Evolutionary conservation across 139 green algal species (phyloP).

Genomic region (Chlamydomonas incerta): DNA sequence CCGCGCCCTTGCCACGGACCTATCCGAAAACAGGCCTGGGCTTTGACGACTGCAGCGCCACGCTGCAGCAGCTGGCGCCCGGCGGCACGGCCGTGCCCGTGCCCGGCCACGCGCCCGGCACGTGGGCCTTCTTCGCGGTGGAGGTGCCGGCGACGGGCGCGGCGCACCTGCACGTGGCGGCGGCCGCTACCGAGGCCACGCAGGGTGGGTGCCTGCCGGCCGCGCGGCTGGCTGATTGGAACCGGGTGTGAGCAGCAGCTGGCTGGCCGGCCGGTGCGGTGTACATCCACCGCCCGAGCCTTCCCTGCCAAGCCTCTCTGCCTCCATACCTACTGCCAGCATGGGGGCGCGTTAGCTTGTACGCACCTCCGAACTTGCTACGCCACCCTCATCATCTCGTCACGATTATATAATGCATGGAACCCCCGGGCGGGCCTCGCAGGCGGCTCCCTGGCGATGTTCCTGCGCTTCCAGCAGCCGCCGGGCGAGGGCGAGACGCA

Average conservation of each 20-base stretch:
- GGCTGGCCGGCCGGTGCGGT: too few species aligned
- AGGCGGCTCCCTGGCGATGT: conserved; percentile 14
- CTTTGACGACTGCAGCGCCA: conserved; percentile 36
- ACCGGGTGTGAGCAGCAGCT: too few species aligned
- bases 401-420: too few species aligned
- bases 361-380: too few species aligned
- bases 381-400: too few species aligned
- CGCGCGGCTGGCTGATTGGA: too few species aligned
- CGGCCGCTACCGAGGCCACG: not conserved
- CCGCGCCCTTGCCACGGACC: too few species aligned
- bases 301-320: too few species aligned
- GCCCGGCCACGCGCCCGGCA: not conserved
- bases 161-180: not conserved
- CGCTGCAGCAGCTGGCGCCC: conserved; percentile 23
- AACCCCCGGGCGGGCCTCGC: too few species aligned
- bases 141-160: not conserved
- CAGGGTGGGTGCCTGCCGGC: conserved; percentile 21
- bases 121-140: conserved; percentile 14
- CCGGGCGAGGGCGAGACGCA: not conserved
- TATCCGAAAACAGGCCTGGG: conserved; percentile 34
- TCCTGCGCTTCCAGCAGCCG: conserved; percentile 12
- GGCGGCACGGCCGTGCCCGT: not conserved
- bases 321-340: too few species aligned
- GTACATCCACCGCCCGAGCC: too few species aligned
- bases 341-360: too few species aligned